phyloP scores from a whole-genome alignment of 1,284 basidiomycete species.

The Puccinia horiana region DNA sequence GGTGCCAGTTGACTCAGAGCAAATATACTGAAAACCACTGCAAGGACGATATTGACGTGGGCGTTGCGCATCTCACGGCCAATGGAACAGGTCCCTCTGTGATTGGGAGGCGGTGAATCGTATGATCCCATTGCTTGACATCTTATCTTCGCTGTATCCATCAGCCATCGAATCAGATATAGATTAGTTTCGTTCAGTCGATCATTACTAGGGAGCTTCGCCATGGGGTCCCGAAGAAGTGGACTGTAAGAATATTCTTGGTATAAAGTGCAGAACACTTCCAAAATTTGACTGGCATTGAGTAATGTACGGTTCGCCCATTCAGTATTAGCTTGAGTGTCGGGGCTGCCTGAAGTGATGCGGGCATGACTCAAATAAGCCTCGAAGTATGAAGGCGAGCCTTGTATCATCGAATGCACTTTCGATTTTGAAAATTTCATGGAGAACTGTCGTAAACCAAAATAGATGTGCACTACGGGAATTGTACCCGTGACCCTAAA shows the following conservation, averaged over 20 bases:
- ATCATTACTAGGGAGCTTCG: neutral
- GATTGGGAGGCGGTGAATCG: neutral
- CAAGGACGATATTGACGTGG: constrained; percentile 27
- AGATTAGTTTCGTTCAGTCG: neutral
- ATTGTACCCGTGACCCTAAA: too few species aligned
- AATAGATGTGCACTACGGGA: too few species aligned
- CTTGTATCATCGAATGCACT: neutral
- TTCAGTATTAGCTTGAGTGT: constrained; percentile 3
- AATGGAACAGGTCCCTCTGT: neutral
- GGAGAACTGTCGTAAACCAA: too few species aligned
- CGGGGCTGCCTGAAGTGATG: neutral
- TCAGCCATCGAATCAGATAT: constrained; percentile 42
- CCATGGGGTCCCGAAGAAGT: neutral
- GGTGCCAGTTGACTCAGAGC: constrained; percentile 26
- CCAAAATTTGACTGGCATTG: constrained; percentile 37
- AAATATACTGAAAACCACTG: constrained; percentile 26
- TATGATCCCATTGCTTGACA: constrained; percentile 25
- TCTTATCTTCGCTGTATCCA: constrained; percentile 26
- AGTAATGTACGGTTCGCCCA: constrained; percentile 33
- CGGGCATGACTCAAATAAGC: constrained; percentile 12
- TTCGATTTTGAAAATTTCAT: constrained; percentile 19
- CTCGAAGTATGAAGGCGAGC: constrained; percentile 31
- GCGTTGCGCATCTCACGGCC: constrained; percentile 3
- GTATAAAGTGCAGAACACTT: constrained; percentile 32
- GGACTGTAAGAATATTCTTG: constrained; percentile 21